Percentiles rank a stretch among this genome's conserved stretches.
Evolutionary conservation across 768 basidiomycete species (phyloP).

Genomic region (Boletellus ananiceps): DNA sequence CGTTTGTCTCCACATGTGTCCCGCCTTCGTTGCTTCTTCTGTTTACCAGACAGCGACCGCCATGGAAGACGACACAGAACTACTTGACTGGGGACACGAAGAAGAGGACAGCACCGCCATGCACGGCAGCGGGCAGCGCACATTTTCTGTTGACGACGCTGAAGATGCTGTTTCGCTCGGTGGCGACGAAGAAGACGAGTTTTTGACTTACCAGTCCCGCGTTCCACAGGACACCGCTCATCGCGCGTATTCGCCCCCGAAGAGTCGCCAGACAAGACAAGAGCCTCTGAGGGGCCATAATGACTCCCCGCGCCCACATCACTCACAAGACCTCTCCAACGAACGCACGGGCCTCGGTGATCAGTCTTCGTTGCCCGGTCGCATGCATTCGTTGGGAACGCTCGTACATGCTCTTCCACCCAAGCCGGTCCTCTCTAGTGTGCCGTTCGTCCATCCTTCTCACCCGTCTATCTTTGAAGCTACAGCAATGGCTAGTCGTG

Average conservation of each 20-base stretch:
- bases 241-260: conserved; percentile 18
- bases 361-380: conserved; percentile 23
- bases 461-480: conserved; percentile 57
- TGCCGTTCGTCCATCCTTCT: conserved; percentile 51
- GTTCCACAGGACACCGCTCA: conserved; percentile 25
- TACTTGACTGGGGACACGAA: conserved; percentile 66
- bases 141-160: conserved; percentile 36
- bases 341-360: conserved; percentile 15
- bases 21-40: conserved; percentile 13
- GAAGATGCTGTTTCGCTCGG: conserved; percentile 70
- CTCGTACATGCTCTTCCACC: conserved; percentile 66
- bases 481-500: conserved; percentile 52
- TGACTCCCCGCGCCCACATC: conserved; percentile 3
- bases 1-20: neutral
- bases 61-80: conserved; percentile 67
- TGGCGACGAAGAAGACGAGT: conserved; percentile 65
- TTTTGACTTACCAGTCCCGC: conserved; percentile 41
- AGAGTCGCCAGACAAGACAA: conserved; percentile 11
- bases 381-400: conserved; percentile 31
- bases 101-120: conserved; percentile 41
- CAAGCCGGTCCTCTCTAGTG: conserved; percentile 52
- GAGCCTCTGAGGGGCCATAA: conserved; percentile 8
- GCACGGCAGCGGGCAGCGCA: conserved; percentile 37
- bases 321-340: conserved; percentile 5
- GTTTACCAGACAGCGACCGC: conserved; percentile 14